Evolutionary conservation across 768 basidiomycete species (phyloP), one percentile per base, ranked within the genome.

Genomic region (Pulveroboletus sp.): DNA sequence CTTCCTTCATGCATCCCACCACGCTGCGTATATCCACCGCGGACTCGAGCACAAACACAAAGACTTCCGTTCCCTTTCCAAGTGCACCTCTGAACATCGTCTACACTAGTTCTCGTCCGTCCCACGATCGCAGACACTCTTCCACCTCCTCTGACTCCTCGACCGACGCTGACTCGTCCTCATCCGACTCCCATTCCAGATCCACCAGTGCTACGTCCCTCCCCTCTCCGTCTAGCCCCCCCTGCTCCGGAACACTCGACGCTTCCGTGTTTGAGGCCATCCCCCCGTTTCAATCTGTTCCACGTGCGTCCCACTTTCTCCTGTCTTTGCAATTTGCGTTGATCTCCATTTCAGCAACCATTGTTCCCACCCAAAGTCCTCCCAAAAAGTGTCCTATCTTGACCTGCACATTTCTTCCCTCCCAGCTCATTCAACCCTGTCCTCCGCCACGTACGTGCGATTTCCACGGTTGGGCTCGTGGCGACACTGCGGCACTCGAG

Each of bases 321-420:
- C 12, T 36, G 3, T 47, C 11, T 33, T 37, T 15, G 18, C 30
- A 26, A 30, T 43, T 18, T 36, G 9, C 11, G 8, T 43, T 43
- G 24, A 66, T 21, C 18, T 27, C 15, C 35, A 36, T 50, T 44
- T 58, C 46, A 56, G 57, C 35, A 10, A 6, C 55, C 47, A 39
- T 36, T 43, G 35, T 31, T 33, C 33, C 46, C 8, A 28, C 41
- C 40, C 39, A 47, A 57, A 49, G 53, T 39, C 30, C 57, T 41
- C 17, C 33, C 49, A 43, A 54, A 54, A 57, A 37, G 27, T 65
- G 71, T 1, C 64, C 74, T 10, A 48, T 77, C 17, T 68, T 81
- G 44, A 81, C 79, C 2, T 78, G 76, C 31, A 74, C 77, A 0
- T 80, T 82, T 57, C 62, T 76, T 36, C 73, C 76, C 8, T 69